Evolutionary conservation across 176 grass and related monocot genomes (phyloP).

Genomic region (Canna indica): DNA sequence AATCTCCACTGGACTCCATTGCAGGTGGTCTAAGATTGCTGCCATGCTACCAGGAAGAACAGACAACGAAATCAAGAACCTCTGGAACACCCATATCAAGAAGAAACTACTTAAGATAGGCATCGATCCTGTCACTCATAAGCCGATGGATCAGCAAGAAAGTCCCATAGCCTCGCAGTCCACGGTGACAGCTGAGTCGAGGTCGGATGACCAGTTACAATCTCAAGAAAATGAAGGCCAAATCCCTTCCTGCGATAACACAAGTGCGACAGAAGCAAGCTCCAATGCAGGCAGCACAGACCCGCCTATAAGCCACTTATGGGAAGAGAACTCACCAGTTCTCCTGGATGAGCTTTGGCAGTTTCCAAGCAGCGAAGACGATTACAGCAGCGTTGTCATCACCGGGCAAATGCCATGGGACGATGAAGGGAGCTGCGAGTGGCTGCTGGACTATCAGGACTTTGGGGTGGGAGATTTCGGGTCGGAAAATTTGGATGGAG

Average conservation of each 20-base stretch:
- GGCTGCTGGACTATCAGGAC: slow-evolving; percentile 75
- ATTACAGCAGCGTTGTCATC: background rate
- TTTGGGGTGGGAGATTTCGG: slow-evolving; percentile 34
- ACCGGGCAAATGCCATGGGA: background rate
- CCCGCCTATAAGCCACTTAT: background rate
- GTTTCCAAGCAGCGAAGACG: background rate
- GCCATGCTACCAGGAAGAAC: slow-evolving; percentile 16
- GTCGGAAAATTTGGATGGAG: background rate
- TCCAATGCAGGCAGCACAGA: background rate
- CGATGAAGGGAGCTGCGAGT: slow-evolving; percentile 39
- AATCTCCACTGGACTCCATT: background rate
- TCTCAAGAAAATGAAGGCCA: background rate
- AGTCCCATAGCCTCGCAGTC: background rate
- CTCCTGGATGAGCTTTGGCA: background rate
- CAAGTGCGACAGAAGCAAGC: background rate
- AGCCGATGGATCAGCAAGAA: background rate
- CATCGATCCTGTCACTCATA: slow-evolving; percentile 17
- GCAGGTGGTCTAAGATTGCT: slow-evolving; percentile 24
- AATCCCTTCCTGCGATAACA: background rate
- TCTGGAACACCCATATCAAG: slow-evolving; percentile 28
- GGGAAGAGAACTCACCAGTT: background rate
- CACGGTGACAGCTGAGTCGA: background rate
- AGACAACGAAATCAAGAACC: slow-evolving; percentile 28
- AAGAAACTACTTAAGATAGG: slow-evolving; percentile 23
- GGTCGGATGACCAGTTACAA: background rate